Evolutionary conservation across 495 filamentous ascomycete species (phyloP), one percentile per base, ranked within the genome.

Genomic region (Penicillium cosmopolitanum): DNA sequence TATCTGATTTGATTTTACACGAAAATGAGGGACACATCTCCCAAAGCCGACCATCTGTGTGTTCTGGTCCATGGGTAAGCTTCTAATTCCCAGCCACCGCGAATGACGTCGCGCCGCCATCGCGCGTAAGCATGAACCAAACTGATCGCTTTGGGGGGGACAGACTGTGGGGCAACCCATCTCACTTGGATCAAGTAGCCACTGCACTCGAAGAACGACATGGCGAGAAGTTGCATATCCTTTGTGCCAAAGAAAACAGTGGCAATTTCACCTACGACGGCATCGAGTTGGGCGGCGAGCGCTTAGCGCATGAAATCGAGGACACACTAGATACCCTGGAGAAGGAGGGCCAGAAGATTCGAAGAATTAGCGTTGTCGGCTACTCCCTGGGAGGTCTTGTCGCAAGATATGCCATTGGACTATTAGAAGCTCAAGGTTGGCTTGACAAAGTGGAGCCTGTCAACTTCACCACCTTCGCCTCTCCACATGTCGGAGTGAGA

Each of bases 51-150:
- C 55, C 94, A 97, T 73, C 85, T 98, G 43, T 92, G 89, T 71
- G 92, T 98, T n/a, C 79, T 98, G n/a, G 87, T 97, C 35, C 94
- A 97, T 75, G 94, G 94, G 93, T 95, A 83, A 68, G 84, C 65
- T 42, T 40, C 38, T 18, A 46, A 10, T 7, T 19, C 42, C 42
- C 42, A 16, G 7, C 42, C n/a, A 13, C 10, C 36, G 15, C 15
- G 9, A 38, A 38, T 55, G 18, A 33, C 34, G n/a, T 51, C 50
- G 46, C 65, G 47, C 51, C 11, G 16, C 42, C 19, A 60, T 60
- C 53, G 16, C 15, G 42, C 15, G 42, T 9, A 61, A 52, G 57
- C 47, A 13, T 38, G 11, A 5, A 55, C 44, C 51, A 51, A 53
- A 60, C 60, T 52, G 44, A 60, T 50, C 52, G 43, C 16, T 60